Base-by-base conservation (phyloP, 2,329 filamentous ascomycete species). In the Trichoderma polysporum region DNA sequence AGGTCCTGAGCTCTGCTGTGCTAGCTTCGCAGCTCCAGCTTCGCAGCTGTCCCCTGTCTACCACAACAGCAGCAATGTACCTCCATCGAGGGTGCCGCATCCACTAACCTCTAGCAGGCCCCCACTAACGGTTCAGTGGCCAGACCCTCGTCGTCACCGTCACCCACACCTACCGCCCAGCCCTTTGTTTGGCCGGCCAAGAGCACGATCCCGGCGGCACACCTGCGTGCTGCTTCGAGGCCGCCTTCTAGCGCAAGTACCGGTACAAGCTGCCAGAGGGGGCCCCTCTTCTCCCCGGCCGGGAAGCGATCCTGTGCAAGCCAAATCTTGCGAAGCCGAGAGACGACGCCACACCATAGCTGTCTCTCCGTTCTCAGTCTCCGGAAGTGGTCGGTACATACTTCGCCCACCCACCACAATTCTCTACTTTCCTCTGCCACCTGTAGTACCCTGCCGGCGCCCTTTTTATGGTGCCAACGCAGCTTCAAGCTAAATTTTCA, bases 1-100 rank as follows among this genome's bases (percentile, higher is more conserved):
- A 84, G 58, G 37, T 57, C 31, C 53, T 41, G 31, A 39, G 39
- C 31, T 25, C 45, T 37, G 41, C 39, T 17, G 39, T 8, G 61
- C 53, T 13, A n/a, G 17, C 47, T 50, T 35, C 33, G 50, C 27
- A 54, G 50, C 50, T 57, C 31, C 17, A 39, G 54, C 29, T 17
- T 31, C 15, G 29, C 50, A 35, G 54, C 33, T 45, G 41, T 19
- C 41, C 41, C 41, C 41, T 45, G 41, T 45, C 41, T 35, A 12
- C 33, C 33, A 35, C 45, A 49, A 49, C 52, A 13, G 25, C 47
- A 25, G 47, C 25, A n/a, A 29, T 29, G 19, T 50, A 29, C 25
- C 25, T 27, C 47, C 47, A 15, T n/a, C n/a, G n/a, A n/a, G n/a
- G n/a, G n/a, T n/a, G n/a, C n/a, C n/a, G n/a, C n/a, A 19, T 8